Evolutionary conservation across 768 basidiomycete genomes (phyloP).

Genomic region (Panellus pusillus): DNA sequence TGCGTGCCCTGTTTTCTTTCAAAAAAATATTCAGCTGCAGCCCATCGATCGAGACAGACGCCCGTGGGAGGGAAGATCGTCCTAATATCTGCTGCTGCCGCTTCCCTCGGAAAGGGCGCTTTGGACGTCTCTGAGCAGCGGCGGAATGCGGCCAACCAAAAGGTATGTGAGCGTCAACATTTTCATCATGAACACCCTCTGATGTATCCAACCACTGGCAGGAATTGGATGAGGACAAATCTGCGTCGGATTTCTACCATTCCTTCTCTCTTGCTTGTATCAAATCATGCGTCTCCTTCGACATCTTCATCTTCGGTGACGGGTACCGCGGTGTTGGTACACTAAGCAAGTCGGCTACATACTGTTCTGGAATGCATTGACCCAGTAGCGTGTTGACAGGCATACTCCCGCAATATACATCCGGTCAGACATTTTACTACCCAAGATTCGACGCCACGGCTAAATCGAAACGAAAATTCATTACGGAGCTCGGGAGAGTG

Average conservation of each 20-base stretch:
- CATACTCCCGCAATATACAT: constrained; percentile 64
- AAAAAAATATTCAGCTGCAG: constrained; percentile 41
- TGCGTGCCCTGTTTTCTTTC: not conserved
- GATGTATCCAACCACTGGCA: constrained; percentile 14
- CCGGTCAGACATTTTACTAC: constrained; percentile 69
- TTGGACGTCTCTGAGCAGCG: constrained; percentile 36
- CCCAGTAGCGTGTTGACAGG: constrained; percentile 28
- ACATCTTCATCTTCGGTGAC: constrained; percentile 67
- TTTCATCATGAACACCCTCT: not conserved
- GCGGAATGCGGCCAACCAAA: not conserved
- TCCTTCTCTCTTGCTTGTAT: constrained; percentile 69
- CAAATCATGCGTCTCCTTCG: constrained; percentile 62
- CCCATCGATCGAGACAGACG: constrained; percentile 32
- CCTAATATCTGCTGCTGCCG: constrained; percentile 53
- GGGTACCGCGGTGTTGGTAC: constrained; percentile 64
- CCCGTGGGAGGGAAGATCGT: constrained; percentile 66
- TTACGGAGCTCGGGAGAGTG: constrained; percentile 63
- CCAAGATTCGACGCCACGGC: constrained; percentile 68
- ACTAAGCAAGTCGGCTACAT: constrained; percentile 37
- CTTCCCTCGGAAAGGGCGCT: constrained; percentile 58
- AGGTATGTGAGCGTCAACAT: not conserved
- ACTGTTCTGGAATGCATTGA: not conserved
- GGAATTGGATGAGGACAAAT: constrained; percentile 58
- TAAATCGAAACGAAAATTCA: constrained; percentile 61
- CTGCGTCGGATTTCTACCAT: constrained; percentile 66